These are phyloP conservation scores for Candida andamanensis DNA, from an alignment of 805 yeast genomes.

Conservation along the genomic window DNA sequence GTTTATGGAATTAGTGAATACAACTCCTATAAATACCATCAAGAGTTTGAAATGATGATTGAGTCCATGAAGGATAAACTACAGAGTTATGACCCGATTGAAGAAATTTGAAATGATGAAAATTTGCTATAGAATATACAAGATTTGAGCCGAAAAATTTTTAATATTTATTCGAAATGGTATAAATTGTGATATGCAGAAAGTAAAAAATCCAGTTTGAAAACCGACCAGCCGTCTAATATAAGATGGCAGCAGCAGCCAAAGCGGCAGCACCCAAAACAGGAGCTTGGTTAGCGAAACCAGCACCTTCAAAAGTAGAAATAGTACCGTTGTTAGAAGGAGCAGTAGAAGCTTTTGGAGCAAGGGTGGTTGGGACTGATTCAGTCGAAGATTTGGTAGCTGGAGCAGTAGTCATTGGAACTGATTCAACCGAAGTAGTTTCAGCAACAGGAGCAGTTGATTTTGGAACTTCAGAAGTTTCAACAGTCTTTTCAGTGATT, in stretches of 20 bases:
- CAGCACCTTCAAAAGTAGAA: conserved; percentile 15
- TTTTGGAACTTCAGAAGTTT: conserved; percentile 7
- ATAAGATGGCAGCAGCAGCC: conserved; percentile 21
- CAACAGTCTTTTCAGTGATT: conserved; percentile 10
- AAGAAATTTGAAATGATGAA: no score
- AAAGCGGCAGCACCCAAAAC: conserved; percentile 19
- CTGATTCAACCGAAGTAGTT: conserved; percentile 9
- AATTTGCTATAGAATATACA: no score
- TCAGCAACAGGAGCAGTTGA: conserved; percentile 12
- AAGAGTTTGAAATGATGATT: conserved; percentile 16
- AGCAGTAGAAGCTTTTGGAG: conserved; percentile 9
- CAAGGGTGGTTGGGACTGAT: no score
- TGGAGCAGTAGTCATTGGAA: conserved; percentile 13
- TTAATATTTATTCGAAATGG: no score
- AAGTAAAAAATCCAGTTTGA: no score
- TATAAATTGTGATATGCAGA: no score
- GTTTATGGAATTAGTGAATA: conserved; percentile 28
- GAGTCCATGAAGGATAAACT: conserved; percentile 3
- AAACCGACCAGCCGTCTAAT: no score
- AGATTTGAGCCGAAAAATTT: no score
- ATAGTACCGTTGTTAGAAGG: conserved; percentile 18
- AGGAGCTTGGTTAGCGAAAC: conserved; percentile 14
- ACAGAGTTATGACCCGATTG: background rate
- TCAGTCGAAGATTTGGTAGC: conserved; percentile 11
- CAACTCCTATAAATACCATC: conserved; percentile 18